Conservation (phyloP, 2,329 filamentous ascomycete species). For the Xylaria sp. region DNA sequence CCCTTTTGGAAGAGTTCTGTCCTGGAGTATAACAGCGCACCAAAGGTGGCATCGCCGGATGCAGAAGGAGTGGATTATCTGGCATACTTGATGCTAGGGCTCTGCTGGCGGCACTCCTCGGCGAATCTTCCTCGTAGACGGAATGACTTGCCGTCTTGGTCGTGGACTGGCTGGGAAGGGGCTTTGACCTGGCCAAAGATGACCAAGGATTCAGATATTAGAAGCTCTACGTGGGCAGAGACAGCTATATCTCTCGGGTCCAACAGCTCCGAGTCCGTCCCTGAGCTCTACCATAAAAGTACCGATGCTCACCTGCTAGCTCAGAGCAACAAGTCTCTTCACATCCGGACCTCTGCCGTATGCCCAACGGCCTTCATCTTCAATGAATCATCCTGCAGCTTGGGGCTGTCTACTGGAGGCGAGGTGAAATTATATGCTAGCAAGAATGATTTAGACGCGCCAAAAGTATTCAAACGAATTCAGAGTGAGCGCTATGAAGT, state of each 20-base stretch:
- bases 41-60: background rate
- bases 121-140: constrained; percentile 25
- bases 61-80: constrained; percentile 16
- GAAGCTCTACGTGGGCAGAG: constrained; percentile 9
- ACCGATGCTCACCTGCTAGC: background rate
- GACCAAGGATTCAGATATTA: constrained; percentile 11
- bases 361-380: constrained; percentile 20
- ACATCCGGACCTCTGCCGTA: constrained; percentile 24
- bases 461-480: constrained; percentile 29
- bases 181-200: constrained; percentile 29
- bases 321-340: constrained; percentile 8
- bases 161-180: constrained; percentile 37
- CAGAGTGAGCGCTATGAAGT: constrained; percentile 31
- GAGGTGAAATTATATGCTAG: constrained; percentile 28
- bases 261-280: constrained; percentile 11
- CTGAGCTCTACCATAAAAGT: constrained; percentile 9
- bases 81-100: constrained; percentile 22
- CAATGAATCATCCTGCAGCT: background rate
- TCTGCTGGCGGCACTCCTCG: constrained; percentile 28
- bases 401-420: background rate
- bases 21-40: background rate
- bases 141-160: constrained; percentile 33
- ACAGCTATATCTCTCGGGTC: constrained; percentile 26
- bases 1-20: constrained; percentile 5
- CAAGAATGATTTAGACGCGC: constrained; percentile 29